phyloP scores from a whole-genome alignment of 140 eudicot species.

The Eryngium alpinum region DNA sequence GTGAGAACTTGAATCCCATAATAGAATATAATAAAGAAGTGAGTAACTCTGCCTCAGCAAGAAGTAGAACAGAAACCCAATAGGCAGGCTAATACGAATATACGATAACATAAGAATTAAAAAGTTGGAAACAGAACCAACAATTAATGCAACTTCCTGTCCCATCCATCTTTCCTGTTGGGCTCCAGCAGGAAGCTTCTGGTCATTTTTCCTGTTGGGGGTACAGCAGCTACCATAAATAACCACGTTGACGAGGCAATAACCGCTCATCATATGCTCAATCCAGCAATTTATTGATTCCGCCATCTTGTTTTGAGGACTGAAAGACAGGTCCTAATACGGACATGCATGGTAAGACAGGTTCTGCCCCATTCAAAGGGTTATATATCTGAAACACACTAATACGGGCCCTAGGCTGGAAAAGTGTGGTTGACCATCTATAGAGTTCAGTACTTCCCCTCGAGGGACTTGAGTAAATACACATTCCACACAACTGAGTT shows the following conservation, averaged over 20 bases:
- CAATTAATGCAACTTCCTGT: too few relatives aligned
- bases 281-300: slow-evolving; percentile 47
- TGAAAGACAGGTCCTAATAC: slow-evolving; percentile 22
- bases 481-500: slow-evolving; percentile 50
- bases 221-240: slow-evolving; percentile 54
- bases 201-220: slow-evolving; percentile 1
- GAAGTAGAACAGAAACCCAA: too few relatives aligned
- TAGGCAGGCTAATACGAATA: too few relatives aligned
- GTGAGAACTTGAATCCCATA: too few relatives aligned
- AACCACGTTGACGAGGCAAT: slow-evolving; percentile 55
- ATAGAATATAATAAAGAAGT: too few relatives aligned
- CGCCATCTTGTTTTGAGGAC: too few relatives aligned
- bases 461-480: slow-evolving; percentile 35
- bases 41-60: too few relatives aligned
- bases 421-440: slow-evolving; percentile 29
- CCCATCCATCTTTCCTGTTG: too few relatives aligned
- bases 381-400: slow-evolving; percentile 51
- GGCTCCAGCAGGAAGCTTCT: slow-evolving; percentile 47
- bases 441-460: slow-evolving; percentile 33
- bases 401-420: slow-evolving; percentile 59
- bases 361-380: slow-evolving; percentile 21
- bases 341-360: slow-evolving; percentile 11
- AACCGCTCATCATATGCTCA: slow-evolving; percentile 39
- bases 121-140: too few relatives aligned
- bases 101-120: too few relatives aligned